A percentile compares a stretch with the other conserved stretches of the same genome.
These are phyloP conservation scores for Rubroshorea leprosula DNA, from an alignment of 345 rosid species.

Conservation along the genomic window DNA sequence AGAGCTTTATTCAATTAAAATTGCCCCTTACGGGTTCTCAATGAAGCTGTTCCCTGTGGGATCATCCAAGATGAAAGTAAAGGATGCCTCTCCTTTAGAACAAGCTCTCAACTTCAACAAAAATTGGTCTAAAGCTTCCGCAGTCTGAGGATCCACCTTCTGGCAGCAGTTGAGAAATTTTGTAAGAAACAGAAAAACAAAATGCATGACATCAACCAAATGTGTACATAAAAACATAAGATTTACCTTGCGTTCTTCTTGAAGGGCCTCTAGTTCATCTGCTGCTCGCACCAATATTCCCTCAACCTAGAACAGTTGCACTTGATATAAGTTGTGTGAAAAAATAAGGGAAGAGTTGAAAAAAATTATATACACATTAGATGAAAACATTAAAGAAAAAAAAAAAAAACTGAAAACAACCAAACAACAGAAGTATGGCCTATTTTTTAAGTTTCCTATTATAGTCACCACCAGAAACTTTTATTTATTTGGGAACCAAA, in stretches of 20 bases:
- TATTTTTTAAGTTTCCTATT: neutral
- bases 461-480: neutral
- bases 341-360: neutral
- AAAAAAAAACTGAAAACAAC: neutral
- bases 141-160: slow-evolving; percentile 85
- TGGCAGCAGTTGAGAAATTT: slow-evolving; percentile 25
- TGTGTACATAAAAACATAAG: slow-evolving; percentile 1
- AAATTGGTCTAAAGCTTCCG: slow-evolving; percentile 85
- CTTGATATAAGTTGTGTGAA: slow-evolving; percentile 6
- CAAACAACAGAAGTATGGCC: no score
- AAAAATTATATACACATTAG: neutral
- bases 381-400: neutral
- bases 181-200: slow-evolving; percentile 7
- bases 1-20: neutral
- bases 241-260: slow-evolving; percentile 81
- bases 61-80: slow-evolving; percentile 82
- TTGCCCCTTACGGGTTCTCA: slow-evolving; percentile 75
- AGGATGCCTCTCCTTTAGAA: slow-evolving; percentile 55
- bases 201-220: neutral
- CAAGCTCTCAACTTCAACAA: slow-evolving; percentile 73
- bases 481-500: neutral
- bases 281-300: slow-evolving; percentile 75
- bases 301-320: slow-evolving; percentile 49
- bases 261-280: slow-evolving; percentile 82
- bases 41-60: slow-evolving; percentile 95